phyloP scores from a whole-genome alignment of 2,329 filamentous ascomycete genomes.

The Sarocladium strictum region DNA sequence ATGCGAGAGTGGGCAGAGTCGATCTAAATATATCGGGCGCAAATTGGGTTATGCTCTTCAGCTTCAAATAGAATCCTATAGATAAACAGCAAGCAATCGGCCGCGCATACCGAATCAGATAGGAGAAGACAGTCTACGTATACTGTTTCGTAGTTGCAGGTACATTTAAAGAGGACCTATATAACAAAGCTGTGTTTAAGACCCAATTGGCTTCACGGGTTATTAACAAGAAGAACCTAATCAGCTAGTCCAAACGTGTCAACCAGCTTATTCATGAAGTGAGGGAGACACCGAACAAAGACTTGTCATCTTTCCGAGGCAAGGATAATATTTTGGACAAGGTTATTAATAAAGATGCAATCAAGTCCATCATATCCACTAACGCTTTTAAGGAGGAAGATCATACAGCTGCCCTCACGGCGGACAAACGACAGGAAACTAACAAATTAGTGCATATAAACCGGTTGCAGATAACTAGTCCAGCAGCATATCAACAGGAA shows the following conservation, averaged over 20 bases:
- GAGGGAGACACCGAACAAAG: slow-evolving; percentile 41
- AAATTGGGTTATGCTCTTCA: slow-evolving; percentile 81
- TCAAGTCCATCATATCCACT: slow-evolving; percentile 56
- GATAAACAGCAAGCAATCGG: slow-evolving; percentile 84
- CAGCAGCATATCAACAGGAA: slow-evolving; percentile 20
- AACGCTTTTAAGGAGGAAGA: slow-evolving; percentile 71
- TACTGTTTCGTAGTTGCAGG: slow-evolving; percentile 76
- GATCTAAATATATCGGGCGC: slow-evolving; percentile 81
- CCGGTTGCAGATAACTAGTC: slow-evolving; percentile 25
- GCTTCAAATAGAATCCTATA: slow-evolving; percentile 74
- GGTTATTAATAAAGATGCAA: slow-evolving; percentile 32
- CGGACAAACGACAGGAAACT: slow-evolving; percentile 54
- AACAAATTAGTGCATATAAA: slow-evolving; percentile 31
- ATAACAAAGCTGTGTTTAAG: slow-evolving; percentile 76
- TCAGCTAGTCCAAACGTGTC: slow-evolving; percentile 56
- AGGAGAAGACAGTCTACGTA: slow-evolving; percentile 73
- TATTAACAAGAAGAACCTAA: slow-evolving; percentile 74
- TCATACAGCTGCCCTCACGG: slow-evolving; percentile 45
- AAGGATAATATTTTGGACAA: slow-evolving; percentile 58
- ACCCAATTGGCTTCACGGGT: slow-evolving; percentile 71
- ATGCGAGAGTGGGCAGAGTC: slow-evolving; percentile 70
- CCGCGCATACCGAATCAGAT: slow-evolving; percentile 78
- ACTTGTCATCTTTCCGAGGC: slow-evolving; percentile 47
- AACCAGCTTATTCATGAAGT: slow-evolving; percentile 55
- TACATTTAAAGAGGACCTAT: slow-evolving; percentile 70